A percentile compares a stretch with the other conserved stretches of the same genome.
phyloP scores from a whole-genome alignment of 768 basidiomycete genomes.

The Rubroboletus satanas region DNA sequence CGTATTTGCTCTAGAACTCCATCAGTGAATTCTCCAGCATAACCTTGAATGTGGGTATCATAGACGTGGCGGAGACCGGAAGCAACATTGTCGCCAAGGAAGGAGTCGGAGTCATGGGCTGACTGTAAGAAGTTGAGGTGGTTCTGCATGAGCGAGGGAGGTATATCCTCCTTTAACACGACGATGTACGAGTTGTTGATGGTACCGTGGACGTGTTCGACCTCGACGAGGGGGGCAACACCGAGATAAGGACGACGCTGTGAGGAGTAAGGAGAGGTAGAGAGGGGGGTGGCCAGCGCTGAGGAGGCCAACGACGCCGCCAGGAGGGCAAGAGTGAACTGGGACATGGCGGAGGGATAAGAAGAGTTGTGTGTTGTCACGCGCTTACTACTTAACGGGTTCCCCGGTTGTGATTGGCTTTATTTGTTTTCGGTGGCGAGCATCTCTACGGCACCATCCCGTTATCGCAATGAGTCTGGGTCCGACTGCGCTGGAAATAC shows the following conservation, averaged over 20 bases:
- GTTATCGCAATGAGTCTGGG: not conserved
- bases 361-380: slow-evolving; percentile 4
- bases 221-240: slow-evolving; percentile 58
- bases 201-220: slow-evolving; percentile 62
- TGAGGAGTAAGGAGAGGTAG: slow-evolving; percentile 36
- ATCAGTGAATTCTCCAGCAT: slow-evolving; percentile 75
- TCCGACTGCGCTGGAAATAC: too few species aligned
- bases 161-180: slow-evolving; percentile 71
- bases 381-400: slow-evolving; percentile 25
- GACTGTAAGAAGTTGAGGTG: slow-evolving; percentile 75
- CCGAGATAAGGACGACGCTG: slow-evolving; percentile 43
- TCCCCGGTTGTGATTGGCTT: slow-evolving; percentile 15
- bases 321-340: slow-evolving; percentile 33
- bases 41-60: slow-evolving; percentile 67
- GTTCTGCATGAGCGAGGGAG: slow-evolving; percentile 55
- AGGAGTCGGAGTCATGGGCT: slow-evolving; percentile 52
- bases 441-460: not conserved
- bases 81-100: slow-evolving; percentile 41
- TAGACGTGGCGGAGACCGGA: slow-evolving; percentile 75
- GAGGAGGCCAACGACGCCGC: slow-evolving; percentile 37
- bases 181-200: slow-evolving; percentile 95
- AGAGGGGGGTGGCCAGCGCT: slow-evolving; percentile 41
- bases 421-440: slow-evolving; percentile 30
- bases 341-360: slow-evolving; percentile 32
- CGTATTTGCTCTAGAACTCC: slow-evolving; percentile 72